Percentiles rank a stretch among this genome's conserved stretches.
Evolutionary conservation across 2,329 filamentous ascomycete species (phyloP).

Genomic region (Dothidotthia symphoricarpi): DNA sequence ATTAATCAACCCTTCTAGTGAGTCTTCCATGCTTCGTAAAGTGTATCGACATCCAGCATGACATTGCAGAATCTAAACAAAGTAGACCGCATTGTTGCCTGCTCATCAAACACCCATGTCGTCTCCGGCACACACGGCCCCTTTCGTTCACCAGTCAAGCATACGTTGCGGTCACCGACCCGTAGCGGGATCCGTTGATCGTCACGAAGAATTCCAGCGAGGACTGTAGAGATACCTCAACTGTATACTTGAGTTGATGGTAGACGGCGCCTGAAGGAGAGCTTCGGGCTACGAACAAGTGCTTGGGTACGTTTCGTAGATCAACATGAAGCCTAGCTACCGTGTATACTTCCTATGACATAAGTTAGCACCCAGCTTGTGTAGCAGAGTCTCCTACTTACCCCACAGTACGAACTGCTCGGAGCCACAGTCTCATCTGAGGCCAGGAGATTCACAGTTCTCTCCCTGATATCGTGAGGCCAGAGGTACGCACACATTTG

Average conservation of each 20-base stretch:
- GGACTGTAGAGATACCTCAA: slow-evolving; percentile 19
- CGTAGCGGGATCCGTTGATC: slow-evolving; percentile 15
- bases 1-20: too few species aligned
- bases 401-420: neutral
- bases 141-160: slow-evolving; percentile 1
- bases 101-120: too few species aligned
- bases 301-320: slow-evolving; percentile 9
- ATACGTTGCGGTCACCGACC: slow-evolving; percentile 17
- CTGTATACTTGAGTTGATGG: neutral
- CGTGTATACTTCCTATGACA: slow-evolving; percentile 7
- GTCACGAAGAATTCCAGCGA: slow-evolving; percentile 17
- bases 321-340: slow-evolving; percentile 12
- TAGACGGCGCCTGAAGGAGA: slow-evolving; percentile 1
- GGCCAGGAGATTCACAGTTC: neutral
- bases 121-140: too few species aligned
- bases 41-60: too few species aligned
- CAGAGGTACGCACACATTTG: neutral
- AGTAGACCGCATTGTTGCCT: too few species aligned
- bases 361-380: neutral
- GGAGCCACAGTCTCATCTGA: slow-evolving; percentile 6
- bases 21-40: too few species aligned
- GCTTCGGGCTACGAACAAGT: neutral
- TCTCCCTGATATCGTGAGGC: neutral
- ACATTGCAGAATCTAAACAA: too few species aligned
- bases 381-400: slow-evolving; percentile 2